phyloP scores from a whole-genome alignment of 2,329 filamentous ascomycete genomes.

The Amphichorda felina region DNA sequence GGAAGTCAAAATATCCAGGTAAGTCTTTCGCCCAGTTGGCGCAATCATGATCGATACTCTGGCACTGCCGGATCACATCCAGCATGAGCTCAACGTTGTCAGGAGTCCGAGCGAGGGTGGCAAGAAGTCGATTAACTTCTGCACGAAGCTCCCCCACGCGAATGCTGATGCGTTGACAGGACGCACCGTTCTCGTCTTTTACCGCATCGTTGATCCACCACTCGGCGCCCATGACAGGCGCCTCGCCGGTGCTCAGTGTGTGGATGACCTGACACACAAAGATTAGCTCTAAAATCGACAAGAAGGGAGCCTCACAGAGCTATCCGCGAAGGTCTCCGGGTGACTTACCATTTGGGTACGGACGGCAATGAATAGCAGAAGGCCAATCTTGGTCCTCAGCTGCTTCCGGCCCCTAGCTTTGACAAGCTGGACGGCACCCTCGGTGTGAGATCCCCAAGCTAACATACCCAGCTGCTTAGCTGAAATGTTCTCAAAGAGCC shows the following conservation, averaged over 20 bases:
- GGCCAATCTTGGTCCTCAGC: slow-evolving; percentile 37
- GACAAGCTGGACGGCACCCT: slow-evolving; percentile 50
- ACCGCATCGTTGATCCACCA: slow-evolving; percentile 48
- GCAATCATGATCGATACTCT: slow-evolving; percentile 39
- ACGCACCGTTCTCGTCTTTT: slow-evolving; percentile 33
- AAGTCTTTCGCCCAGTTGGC: slow-evolving; percentile 37
- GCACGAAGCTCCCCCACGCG: slow-evolving; percentile 42
- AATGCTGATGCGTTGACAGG: slow-evolving; percentile 40
- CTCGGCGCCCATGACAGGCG: slow-evolving; percentile 39
- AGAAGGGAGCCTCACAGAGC: background rate
- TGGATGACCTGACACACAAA: slow-evolving; percentile 36
- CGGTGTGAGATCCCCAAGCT: slow-evolving; percentile 53
- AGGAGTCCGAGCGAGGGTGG: slow-evolving; percentile 28
- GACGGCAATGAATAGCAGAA: slow-evolving; percentile 46
- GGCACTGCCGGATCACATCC: slow-evolving; percentile 37
- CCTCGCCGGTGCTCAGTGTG: slow-evolving; percentile 38
- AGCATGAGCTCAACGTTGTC: slow-evolving; percentile 38
- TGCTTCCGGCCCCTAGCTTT: slow-evolving; percentile 45
- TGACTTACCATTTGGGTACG: slow-evolving; percentile 44
- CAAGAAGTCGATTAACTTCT: slow-evolving; percentile 38
- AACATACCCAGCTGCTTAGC: slow-evolving; percentile 40
- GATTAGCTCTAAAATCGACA: slow-evolving; percentile 3
- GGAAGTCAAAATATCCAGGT: slow-evolving; percentile 36
- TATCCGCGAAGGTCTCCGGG: background rate
- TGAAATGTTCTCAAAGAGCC: slow-evolving; percentile 49